Base-by-base conservation (phyloP, 306 rosid species). In the Fragaria iinumae region DNA sequence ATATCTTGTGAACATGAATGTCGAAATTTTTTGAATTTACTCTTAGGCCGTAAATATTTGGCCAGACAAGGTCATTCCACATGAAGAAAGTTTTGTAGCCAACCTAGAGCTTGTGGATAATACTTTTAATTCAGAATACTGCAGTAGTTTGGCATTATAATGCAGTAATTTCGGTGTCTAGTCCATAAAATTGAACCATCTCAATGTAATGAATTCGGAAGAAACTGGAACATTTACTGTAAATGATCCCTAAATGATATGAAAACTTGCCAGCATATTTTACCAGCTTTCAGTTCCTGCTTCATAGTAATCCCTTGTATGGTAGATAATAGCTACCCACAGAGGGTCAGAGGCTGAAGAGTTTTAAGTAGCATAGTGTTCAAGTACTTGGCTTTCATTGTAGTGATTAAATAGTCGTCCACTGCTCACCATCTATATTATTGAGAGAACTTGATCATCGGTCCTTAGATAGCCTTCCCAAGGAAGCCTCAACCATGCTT, bases 1-100 rank as follows among this genome's bases (percentile, higher is more conserved):
- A 21, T 36, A 4, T 80, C 34, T 53, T 21, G 72, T 47, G 75
- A 59, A 36, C 80, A 52, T 71, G 53, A 45, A 71, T 43, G 55
- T 67, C 32, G 44, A 47, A n/a, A 21, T 1, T 3, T 38, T 12
- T 55, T 8, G 49, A 3, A 13, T 16, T 25, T 57, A 73, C 18
- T 20, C 25, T 12, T n/a, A 14, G 68, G 27, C 65, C 66, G 52
- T 72, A 72, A 11, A 72, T 72, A 72, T 38, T 55, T 53, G 76
- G 52, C 23, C 38, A 7, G 38, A 36, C 48, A 20, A 12, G 47
- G 32, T 67, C 3, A 43, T 43, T 21, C n/a, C 53, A 4, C 49
- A 13, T 36, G 67, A 55, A 38, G 25, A 36, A 38, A 56, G 5
- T 53, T 41, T 21, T 55, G 73, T 44, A 21, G 39, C 8, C 55